Base-by-base conservation (phyloP, 108 stramenopile genomes). In the Skeletonema menzelii region DNA sequence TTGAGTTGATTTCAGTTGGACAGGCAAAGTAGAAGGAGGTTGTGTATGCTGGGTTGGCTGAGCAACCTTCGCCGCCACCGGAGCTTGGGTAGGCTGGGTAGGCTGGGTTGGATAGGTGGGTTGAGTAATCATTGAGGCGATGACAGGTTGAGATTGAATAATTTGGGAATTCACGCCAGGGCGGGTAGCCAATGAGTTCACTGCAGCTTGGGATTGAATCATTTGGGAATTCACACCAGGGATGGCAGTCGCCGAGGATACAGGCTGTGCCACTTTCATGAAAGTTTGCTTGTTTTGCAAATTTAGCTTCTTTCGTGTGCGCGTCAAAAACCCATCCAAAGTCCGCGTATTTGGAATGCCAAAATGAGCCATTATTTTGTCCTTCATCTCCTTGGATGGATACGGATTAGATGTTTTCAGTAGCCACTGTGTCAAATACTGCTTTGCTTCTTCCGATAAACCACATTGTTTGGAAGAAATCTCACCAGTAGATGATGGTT, bases 381-480 rank as follows among this genome's bases (percentile, higher is more conserved):
- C 63, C 49, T 80, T 80, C 32, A 74, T 69, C 44, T 64, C 65
- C 46, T 46, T 82, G 34, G 69, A 66, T 26, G 80, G 80, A 46
- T 70, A 82, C 19, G 80, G 80, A 34, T 82, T 70, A 26, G 30
- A 32, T 42, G 65, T 53, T 34, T 71, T 70, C 32, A 28, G 27
- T 8, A 75, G 57, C 80, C 80, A 82, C 34, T 61, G 73, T 20
- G 42, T 31, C 10, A 82, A 73, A 75, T 82, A 75, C 19, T 5
- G 11, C 38, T 82, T 82, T 15, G 70, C 74, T 27, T 66, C 55
- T 15, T 61, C 53, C 34, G 73, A 56, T 31, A 82, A 57, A 3
- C 80, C 80, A 26, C 30, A 34, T 60, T 35, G 27, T 10, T 35
- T 60, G 30, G 59, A 34, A 35, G 22, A 6, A 53, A 22, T 0